Base-by-base conservation (phyloP, 768 basidiomycete genomes). In the Tephrocybe sp. region DNA sequence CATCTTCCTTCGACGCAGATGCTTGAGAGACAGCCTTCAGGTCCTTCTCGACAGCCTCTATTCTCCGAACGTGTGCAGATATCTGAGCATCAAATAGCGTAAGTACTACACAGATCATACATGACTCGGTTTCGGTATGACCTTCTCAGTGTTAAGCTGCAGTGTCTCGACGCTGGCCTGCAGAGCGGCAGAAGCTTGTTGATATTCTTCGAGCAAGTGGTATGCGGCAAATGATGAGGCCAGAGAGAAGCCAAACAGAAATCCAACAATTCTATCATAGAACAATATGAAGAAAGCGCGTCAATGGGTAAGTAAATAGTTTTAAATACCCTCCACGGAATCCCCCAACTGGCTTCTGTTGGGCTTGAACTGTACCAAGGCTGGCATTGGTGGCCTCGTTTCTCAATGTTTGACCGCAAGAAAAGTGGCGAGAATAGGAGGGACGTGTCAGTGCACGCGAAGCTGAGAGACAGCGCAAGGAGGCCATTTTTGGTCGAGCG, bases 21-120 rank as follows among this genome's bases (percentile, higher is more conserved):
- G 73, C 69, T 44, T 84, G 80, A 6, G 78, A 74, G 21, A 97
- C 64, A 0, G 86, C 84, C 65, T 89, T 92, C 60, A 95, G 65
- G 59, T 94, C 91, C 66, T 92, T 92, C 70, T 97, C 93, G 2
- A 95, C 90, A 3, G 85, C 81, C 65, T 94, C 89, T 62, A 93
- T 92, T 50, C 89, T 73, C 55, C 84, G 73, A 3, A 93, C 83
- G 63, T 93, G 90, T n/a, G 84, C 81, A 11, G 90, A 86, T 51
- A 93, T 84, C 90, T 93, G 53, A 17, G 53, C 14, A 45, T 49
- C 32, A 7, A 28, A n/a, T 44, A 39, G 12, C 5, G 23, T 28
- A 45, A 53, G 41, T 10, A n/a, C 34, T 17, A 47, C 11, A 12
- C 4, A 3, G 11, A 10, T 36, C 17, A n/a, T 6, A 39, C 3